Conservation (phyloP, 2,329 filamentous ascomycete genomes). For the Emericellopsis atlantica region DNA sequence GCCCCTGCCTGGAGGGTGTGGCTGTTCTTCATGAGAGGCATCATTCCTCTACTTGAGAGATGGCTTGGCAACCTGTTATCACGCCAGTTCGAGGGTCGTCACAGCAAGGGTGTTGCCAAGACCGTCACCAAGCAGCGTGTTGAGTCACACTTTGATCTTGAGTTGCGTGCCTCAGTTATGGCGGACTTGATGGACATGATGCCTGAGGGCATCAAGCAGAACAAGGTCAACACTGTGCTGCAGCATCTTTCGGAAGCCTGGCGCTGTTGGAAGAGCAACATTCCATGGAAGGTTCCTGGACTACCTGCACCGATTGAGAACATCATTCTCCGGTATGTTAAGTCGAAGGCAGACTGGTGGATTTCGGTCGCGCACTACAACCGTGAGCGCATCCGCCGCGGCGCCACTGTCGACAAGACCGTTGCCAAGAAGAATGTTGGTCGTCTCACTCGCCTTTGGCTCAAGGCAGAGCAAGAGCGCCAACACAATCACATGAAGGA, state of each 20-base stretch:
- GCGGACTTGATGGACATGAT: constrained; percentile 99
- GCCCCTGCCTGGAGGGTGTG: constrained; percentile 97
- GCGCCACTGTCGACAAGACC: constrained; percentile 96
- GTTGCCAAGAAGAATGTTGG: constrained; percentile 99
- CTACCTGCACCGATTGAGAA: constrained; percentile 96
- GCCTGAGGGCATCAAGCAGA: constrained; percentile 98
- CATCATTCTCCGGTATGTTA: constrained; percentile 95
- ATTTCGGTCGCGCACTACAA: constrained; percentile 99
- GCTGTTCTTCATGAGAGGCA: constrained; percentile 98
- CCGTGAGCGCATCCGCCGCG: constrained; percentile 87
- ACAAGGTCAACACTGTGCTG: constrained; percentile 95
- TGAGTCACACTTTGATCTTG: constrained; percentile 95
- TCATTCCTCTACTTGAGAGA: constrained; percentile 89
- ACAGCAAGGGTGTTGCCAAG: constrained; percentile 98
- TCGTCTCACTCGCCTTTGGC: constrained; percentile 84
- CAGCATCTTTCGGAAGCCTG: constrained; percentile 97
- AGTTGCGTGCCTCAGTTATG: constrained; percentile 96
- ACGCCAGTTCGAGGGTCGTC: constrained; percentile 93
- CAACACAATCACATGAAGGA: constrained; percentile 99
- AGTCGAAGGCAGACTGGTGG: constrained; percentile 99
- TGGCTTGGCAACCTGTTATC: constrained; percentile 96
- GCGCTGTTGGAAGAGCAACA: constrained; percentile 99
- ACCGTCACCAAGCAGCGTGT: constrained; percentile 98
- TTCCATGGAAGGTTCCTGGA: constrained; percentile 97
- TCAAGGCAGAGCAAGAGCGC: constrained; percentile 95